Base-by-base conservation (phyloP, 2,329 filamentous ascomycete genomes). In the Annulohypoxylon truncatum region DNA sequence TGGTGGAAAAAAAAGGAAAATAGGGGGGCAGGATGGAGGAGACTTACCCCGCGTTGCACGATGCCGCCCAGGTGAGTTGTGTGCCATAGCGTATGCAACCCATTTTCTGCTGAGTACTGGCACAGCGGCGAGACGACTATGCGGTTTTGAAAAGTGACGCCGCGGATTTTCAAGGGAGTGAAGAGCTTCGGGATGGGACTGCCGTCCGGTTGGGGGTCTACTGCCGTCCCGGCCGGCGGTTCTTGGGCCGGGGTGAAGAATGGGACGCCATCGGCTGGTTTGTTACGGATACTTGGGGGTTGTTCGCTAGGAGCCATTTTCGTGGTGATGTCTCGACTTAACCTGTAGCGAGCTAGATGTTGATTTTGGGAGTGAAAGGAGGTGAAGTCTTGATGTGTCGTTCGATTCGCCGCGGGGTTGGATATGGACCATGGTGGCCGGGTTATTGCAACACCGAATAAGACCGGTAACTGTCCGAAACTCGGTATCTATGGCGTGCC, bases 31-130 rank as follows among this genome's bases (percentile, higher is more conserved):
- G 29, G 10, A 10, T 8, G 10, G 29, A 31, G n/a, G n/a, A 15
- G n/a, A 78, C 89, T 0, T 68, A 31, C 72, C 67, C 91, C 91
- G 2, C 91, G 88, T 71, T 88, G 85, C 24, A 90, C 82, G 69
- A 94, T 92, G 18, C 90, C 90, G 15, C 92, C 91, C 28, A 93
- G 82, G 71, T 94, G 92, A 1, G 91, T 87, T 33, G 90, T 77
- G 75, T 94, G 91, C 90, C 90, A 94, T 64, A 86, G 80, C 0
- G 89, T 92, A 68, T 87, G 84, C 75, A 92, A 90, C 8, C 92
- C 81, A 38, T 82, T 77, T 26, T 79, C 71, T 1, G 81, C 77
- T 4, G 77, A 80, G 68, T 83, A 83, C 69, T 84, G 82, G 65
- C 83, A 85, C 73, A 85, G 79, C 1, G 83, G 83, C 26, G 81